phyloP scores from a whole-genome alignment of 352 stramenopile species.

The Phytophthora fragariae region DNA sequence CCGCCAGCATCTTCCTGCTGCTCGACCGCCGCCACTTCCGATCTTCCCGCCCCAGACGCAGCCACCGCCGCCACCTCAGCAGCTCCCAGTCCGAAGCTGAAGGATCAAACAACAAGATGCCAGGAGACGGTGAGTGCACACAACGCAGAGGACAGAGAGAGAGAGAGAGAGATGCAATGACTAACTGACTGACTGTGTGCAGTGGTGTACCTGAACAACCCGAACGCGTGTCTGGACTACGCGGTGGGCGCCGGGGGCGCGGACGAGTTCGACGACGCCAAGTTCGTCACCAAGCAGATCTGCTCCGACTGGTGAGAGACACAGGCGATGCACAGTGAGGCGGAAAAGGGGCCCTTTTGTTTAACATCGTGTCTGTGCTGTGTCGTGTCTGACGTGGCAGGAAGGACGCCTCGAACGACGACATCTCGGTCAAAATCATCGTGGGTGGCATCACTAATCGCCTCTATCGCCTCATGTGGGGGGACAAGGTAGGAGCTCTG shows the following conservation, averaged over 20 bases:
- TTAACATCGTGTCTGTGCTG: constrained; percentile 7
- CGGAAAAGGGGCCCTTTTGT: not conserved
- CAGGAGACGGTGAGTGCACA: constrained; percentile 17
- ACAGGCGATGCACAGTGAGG: no score
- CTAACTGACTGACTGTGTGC: constrained; percentile 1
- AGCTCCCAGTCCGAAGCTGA: constrained; percentile 13
- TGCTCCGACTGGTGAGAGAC: constrained; percentile 61
- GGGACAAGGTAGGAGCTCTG: constrained; percentile 48
- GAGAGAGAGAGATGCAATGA: no score
- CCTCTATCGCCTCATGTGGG: constrained; percentile 87
- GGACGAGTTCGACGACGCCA: constrained; percentile 86
- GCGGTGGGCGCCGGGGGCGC: constrained; percentile 61
- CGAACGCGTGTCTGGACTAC: constrained; percentile 76
- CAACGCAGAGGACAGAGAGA: not conserved
- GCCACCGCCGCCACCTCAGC: not conserved
- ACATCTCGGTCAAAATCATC: constrained; percentile 88
- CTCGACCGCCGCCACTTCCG: constrained; percentile 35
- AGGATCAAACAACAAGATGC: constrained; percentile 23
- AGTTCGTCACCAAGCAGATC: constrained; percentile 76
- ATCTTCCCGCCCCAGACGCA: constrained; percentile 19
- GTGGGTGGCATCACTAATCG: constrained; percentile 94
- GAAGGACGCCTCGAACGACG: constrained; percentile 56
- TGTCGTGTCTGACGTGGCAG: constrained; percentile 32
- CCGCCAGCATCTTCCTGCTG: constrained; percentile 56
- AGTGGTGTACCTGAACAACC: constrained; percentile 88